Base-by-base conservation (phyloP, 1,284 basidiomycete genomes). In the Pseudozyma tsukubaensis region DNA sequence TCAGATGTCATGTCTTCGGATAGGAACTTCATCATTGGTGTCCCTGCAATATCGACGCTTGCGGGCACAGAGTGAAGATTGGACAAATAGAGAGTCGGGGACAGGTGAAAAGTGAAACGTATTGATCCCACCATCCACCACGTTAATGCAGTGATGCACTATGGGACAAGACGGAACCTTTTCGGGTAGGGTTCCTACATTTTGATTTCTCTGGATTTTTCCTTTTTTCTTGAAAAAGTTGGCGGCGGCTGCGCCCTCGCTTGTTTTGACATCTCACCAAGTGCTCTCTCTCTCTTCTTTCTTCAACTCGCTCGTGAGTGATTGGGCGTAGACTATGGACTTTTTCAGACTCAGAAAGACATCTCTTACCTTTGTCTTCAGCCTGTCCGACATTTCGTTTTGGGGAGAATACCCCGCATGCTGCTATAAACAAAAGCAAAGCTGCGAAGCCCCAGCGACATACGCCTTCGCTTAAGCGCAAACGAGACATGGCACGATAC, bases 121-220 rank as follows among this genome's bases (percentile, higher is more conserved):
- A 29, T 29, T 29, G 24, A 29, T 29, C 24, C 6, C 24, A 29
- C 24, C 24, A 14, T 43, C 19, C n/a, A 18, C 10, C n/a, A 43
- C 19, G 16, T 18, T 5, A 18, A 43, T n/a, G 7, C 10, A 16
- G 42, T 14, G 40, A 52, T 61, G 59, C 59, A 55, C 59, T 50
- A 36, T 50, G 52, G 52, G 59, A 62, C 52, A 50, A 24, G 19
- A 16, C 52, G 59, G 52, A 50, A 54, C 19, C 32, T 39, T 36
- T 51, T 29, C 16, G 24, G 35, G 34, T 6, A 36, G 37, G 12
- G 24, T 3, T 29, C 24, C 24, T 29, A 29, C 24, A 29, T 29
- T 29, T 29, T 29, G 6, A 29, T 29, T 29, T 29, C 24, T 29
- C 24, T 29, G 24, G 24, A 29, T 29, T 29, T 29, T 29, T 52